Evolutionary conservation across 2,329 filamentous ascomycete genomes (phyloP).

Genomic region (Fonsecaea monophora): DNA sequence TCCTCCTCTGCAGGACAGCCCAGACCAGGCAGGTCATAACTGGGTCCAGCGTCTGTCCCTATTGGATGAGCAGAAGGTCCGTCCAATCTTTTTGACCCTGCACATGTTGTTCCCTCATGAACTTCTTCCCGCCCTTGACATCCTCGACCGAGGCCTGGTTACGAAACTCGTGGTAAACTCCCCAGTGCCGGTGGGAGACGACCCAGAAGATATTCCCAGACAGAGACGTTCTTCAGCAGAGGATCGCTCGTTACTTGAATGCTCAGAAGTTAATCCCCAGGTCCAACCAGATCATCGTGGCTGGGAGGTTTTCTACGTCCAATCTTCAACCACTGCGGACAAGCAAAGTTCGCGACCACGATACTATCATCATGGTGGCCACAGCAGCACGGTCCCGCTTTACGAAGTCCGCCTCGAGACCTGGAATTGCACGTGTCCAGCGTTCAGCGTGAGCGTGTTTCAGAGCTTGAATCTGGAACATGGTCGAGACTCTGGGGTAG

Average conservation of each 20-base stretch:
- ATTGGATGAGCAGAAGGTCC: conserved; percentile 22
- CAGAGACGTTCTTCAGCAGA: neutral
- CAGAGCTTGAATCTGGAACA: conserved; percentile 43
- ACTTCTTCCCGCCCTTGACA: conserved; percentile 82
- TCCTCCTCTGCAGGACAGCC: neutral
- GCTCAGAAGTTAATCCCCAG: neutral
- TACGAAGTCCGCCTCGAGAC: conserved; percentile 76
- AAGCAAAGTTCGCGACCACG: neutral
- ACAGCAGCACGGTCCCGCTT: conserved; percentile 41
- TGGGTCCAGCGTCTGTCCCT: conserved; percentile 6
- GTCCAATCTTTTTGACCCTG: conserved; percentile 70
- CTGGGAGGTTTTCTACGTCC: conserved; percentile 66
- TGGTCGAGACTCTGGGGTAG: neutral
- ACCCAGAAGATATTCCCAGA: neutral
- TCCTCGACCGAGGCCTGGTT: conserved; percentile 80
- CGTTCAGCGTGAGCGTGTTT: conserved; percentile 78
- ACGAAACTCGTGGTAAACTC: conserved; percentile 55
- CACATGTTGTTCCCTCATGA: conserved; percentile 84
- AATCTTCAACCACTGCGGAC: conserved; percentile 58
- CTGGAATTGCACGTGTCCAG: conserved; percentile 91
- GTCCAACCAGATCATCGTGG: too few relatives aligned
- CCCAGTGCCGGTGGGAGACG: neutral
- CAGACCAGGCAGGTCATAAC: conserved; percentile 10
- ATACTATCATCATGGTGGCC: neutral
- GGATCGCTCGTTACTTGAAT: neutral